Percentiles rank a stretch among this genome's conserved stretches.
Evolutionary conservation across 495 filamentous ascomycete species (phyloP).

Genomic region (Lepraria neglecta): DNA sequence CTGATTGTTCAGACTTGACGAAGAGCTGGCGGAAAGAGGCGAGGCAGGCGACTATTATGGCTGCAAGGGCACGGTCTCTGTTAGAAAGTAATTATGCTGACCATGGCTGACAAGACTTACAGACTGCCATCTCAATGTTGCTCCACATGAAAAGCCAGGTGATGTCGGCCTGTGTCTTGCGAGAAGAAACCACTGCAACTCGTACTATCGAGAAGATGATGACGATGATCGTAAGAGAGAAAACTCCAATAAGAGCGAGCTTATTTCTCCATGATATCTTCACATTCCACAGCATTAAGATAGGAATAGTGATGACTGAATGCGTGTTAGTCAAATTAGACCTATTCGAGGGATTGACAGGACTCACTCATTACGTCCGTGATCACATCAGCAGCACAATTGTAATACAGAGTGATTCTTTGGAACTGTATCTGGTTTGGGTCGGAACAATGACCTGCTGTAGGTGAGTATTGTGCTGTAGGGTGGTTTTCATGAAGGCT

Average conservation of each 20-base stretch:
- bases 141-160: conserved; percentile 33
- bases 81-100: neutral
- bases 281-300: conserved; percentile 28
- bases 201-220: conserved; percentile 30
- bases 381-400: neutral
- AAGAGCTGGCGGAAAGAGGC: conserved; percentile 22
- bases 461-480: neutral
- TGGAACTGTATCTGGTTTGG: neutral
- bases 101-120: conserved; percentile 13
- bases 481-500: too few relatives aligned
- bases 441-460: neutral
- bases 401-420: neutral
- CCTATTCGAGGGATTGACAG: neutral
- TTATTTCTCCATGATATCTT: conserved; percentile 26
- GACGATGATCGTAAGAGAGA: conserved; percentile 28
- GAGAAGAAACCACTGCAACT: conserved; percentile 24
- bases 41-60: conserved; percentile 19
- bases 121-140: conserved; percentile 29
- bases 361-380: conserved; percentile 6
- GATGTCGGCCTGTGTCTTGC: conserved; percentile 23
- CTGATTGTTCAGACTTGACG: conserved; percentile 2
- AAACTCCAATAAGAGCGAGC: conserved; percentile 26
- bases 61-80: neutral
- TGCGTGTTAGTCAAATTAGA: neutral
- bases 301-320: conserved; percentile 17